These are phyloP conservation scores for Cymbidium sinense DNA, from an alignment of 106 monocot genomes.

Conservation along the genomic window DNA sequence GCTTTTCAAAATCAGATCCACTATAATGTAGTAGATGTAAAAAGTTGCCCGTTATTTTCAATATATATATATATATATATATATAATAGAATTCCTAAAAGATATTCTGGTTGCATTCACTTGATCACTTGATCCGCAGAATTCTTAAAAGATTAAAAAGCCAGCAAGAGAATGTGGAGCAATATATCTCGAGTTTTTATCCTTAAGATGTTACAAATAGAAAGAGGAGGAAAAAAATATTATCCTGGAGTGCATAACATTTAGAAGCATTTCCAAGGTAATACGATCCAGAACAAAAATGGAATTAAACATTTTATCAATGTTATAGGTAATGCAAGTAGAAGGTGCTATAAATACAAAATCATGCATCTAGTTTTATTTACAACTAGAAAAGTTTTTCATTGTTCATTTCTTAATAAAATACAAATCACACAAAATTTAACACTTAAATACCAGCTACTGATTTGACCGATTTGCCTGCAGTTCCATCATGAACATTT, in stretches of 20 bases:
- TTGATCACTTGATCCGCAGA: neutral
- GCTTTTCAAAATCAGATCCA: too few species aligned
- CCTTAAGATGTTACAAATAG: neutral
- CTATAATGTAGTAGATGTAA: too few species aligned
- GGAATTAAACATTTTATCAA: neutral
- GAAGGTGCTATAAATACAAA: neutral
- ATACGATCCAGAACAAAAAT: neutral
- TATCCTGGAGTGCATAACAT: neutral
- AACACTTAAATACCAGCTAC: conserved; percentile 33
- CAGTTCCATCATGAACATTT: conserved; percentile 21
- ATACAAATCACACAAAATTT: neutral
- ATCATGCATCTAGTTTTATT: neutral
- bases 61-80: too few species aligned
- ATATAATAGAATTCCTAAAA: too few species aligned
- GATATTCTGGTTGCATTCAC: neutral
- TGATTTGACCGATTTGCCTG: conserved; percentile 24
- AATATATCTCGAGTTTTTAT: neutral
- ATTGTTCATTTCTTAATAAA: neutral
- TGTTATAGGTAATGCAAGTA: neutral
- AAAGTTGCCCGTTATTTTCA: too few species aligned
- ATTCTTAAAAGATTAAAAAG: neutral
- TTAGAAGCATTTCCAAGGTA: neutral
- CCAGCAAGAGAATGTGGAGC: neutral
- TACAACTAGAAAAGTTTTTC: neutral
- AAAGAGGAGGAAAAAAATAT: neutral